These are phyloP conservation scores for Malus hybrid DNA, from an alignment of 331 rosid species.

Conservation along the genomic window DNA sequence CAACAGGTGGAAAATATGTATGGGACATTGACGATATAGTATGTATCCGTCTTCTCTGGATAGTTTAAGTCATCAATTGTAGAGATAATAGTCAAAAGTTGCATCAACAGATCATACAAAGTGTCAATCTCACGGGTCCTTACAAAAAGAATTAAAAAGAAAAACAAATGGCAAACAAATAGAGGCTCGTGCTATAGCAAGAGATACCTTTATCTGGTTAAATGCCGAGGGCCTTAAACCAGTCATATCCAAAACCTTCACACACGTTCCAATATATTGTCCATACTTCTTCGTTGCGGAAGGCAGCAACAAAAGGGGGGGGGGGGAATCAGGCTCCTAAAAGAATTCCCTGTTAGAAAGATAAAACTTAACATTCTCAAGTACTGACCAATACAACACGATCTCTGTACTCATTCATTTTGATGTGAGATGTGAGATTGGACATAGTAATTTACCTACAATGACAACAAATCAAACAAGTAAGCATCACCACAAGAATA, in stretches of 20 bases:
- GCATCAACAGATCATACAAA: conserved; percentile 22
- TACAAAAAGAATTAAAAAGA: neutral
- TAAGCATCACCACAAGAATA: conserved; percentile 12
- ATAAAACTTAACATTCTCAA: conserved; percentile 1
- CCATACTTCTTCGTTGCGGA: conserved; percentile 62
- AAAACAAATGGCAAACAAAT: neutral
- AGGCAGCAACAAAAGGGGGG: conserved; percentile 44
- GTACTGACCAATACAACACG: conserved; percentile 67
- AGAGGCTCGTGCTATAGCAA: neutral
- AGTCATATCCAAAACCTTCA: conserved; percentile 92
- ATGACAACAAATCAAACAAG: neutral
- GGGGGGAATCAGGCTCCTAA: conserved; percentile 10
- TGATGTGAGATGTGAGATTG: conserved; percentile 67
- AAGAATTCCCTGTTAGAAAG: neutral
- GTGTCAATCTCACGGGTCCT: conserved; percentile 12
- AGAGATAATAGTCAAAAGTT: conserved; percentile 82
- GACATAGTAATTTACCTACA: conserved; percentile 81
- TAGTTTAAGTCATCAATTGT: conserved; percentile 94
- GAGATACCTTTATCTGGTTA: conserved; percentile 72
- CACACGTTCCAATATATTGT: conserved; percentile 65
- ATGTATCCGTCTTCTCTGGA: conserved; percentile 93
- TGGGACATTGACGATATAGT: conserved; percentile 79
- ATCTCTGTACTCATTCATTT: conserved; percentile 88
- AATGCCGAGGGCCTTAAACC: conserved; percentile 82
- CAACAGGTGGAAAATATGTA: conserved; percentile 94